Evolutionary conservation across 2,329 filamentous ascomycete species (phyloP).

Genomic region (Aureobasidium sp.): DNA sequence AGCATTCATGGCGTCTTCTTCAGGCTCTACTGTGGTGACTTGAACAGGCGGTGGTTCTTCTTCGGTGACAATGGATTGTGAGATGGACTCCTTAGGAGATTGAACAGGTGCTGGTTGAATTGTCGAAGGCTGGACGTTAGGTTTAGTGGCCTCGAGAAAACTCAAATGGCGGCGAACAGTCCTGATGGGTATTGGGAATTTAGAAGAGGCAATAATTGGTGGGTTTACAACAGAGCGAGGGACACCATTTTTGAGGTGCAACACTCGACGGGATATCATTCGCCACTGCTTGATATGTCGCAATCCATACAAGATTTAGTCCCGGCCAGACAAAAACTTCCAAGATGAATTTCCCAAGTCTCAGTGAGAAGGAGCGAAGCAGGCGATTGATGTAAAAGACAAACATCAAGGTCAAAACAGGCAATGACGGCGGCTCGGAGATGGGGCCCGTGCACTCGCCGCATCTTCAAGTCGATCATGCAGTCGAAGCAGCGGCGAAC

Average conservation of each 20-base stretch:
- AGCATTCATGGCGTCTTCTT: not conserved
- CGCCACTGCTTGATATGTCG: not conserved
- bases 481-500: conserved; percentile 3
- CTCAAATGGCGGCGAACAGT: not conserved
- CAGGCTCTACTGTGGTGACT: not conserved
- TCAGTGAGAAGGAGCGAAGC: not conserved
- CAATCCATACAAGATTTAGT: not conserved
- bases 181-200: not conserved
- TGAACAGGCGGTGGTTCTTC: not conserved
- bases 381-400: not conserved
- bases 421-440: conserved; percentile 3
- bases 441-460: not conserved
- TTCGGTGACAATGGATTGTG: too few relatives aligned
- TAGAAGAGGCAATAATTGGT: not conserved
- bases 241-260: conserved; percentile 3
- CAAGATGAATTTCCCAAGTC: not conserved
- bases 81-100: not conserved
- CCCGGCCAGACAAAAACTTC: too few relatives aligned
- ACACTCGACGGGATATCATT: not conserved
- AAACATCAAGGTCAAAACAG: not conserved
- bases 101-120: too few relatives aligned
- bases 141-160: not conserved
- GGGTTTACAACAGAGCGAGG: not conserved
- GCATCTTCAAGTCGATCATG: not conserved
- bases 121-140: not conserved